Evolutionary conservation across 2,329 filamentous ascomycete genomes (phyloP), one percentile per base, ranked within the genome.

Genomic region (Alternaria infectoria): DNA sequence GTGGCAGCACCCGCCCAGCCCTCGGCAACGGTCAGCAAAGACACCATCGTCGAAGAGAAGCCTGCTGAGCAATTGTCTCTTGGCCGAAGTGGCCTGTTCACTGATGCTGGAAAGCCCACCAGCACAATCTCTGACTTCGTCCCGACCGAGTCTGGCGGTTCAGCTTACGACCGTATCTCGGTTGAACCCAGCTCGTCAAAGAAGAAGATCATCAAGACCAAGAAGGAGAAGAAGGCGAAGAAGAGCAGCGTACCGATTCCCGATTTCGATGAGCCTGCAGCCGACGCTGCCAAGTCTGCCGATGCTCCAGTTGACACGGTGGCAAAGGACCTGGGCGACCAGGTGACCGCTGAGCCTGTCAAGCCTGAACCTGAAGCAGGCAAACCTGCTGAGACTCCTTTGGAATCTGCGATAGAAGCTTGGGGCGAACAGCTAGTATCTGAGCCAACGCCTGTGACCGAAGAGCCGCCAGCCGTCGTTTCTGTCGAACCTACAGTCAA

Each of bases 121-220:
- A 44, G 56, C 25, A 26, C 46, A 0, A 28, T 36, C n/a, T 13
- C 43, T 32, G 44, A 55, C 21, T 51, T 43, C 28, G 8, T 15
- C n/a, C 36, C 57, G 32, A 46, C 26, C 1, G 58, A 70, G 49
- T 25, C 66, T 30, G 12, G 46, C 10, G 49, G 26, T 10, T 52
- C 60, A 13, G 12, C 30, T 11, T 61, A 65, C n/a, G 59, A 69
- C n/a, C 61, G 65, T 10, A 59, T 69, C 19, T 55, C 32, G 56
- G 59, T 63, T 25, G 30, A 61, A 50, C 40, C 62, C 13, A 57
- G 65, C 21, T 59, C 62, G 1, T 65, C 59, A 2, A 71, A 70
- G 67, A 75, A 73, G 50, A 73, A 73, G 63, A 65, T 72, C 40
- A 74, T 73, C 57, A 67, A 67, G 44, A 70, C 63, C 28, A 74